Conservation (phyloP, 768 basidiomycete species). For the Udeniomyces megalosporus region DNA sequence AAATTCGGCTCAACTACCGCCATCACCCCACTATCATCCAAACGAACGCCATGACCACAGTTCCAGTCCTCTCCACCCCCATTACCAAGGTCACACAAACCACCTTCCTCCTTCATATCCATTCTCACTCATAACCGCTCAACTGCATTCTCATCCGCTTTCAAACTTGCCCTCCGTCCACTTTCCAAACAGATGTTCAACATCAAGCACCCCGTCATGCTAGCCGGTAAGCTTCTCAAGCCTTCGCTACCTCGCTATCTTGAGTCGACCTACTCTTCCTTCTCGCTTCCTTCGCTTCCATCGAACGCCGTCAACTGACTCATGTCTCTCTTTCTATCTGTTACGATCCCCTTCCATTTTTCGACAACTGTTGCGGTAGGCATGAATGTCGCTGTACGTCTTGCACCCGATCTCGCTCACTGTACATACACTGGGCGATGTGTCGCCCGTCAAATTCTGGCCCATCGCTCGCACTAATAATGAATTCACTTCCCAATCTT, state of each 20-base stretch:
- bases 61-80: neutral
- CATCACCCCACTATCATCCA: neutral
- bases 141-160: neutral
- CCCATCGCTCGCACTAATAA: neutral
- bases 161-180: neutral
- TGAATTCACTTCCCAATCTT: neutral
- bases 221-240: neutral
- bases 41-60: neutral
- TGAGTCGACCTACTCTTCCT: neutral
- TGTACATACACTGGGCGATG: neutral
- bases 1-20: no score
- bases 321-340: neutral
- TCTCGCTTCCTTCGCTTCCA: neutral
- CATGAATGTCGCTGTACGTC: constrained; percentile 14
- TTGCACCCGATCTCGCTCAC: neutral
- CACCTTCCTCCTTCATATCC: neutral
- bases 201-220: constrained; percentile 12
- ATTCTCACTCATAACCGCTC: neutral
- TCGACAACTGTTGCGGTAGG: no score
- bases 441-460: neutral
- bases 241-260: neutral
- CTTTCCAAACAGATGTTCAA: neutral
- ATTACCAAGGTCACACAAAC: constrained; percentile 15
- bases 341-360: neutral
- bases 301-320: neutral